These are phyloP conservation scores for Leccinum boreale DNA, from an alignment of 768 basidiomycete species.

Conservation along the genomic window DNA sequence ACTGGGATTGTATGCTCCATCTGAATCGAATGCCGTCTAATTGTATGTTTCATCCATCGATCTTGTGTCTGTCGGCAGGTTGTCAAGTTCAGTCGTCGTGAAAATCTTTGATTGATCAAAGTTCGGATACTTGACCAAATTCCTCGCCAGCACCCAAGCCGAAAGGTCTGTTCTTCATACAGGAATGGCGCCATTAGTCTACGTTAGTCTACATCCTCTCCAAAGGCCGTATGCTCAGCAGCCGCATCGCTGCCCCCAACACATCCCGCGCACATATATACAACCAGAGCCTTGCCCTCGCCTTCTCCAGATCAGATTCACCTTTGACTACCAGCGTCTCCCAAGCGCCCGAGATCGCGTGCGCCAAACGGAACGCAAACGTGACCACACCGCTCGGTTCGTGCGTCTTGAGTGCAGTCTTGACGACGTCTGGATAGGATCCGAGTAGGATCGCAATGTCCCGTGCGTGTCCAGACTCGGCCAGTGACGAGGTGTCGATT, in stretches of 20 bases:
- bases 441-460: slow-evolving; percentile 87
- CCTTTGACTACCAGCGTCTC: slow-evolving; percentile 86
- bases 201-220: slow-evolving; percentile 73
- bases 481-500: slow-evolving; percentile 66
- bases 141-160: no score
- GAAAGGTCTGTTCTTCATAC: no score
- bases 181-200: no score
- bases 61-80: not conserved
- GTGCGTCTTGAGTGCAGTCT: slow-evolving; percentile 75
- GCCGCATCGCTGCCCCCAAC: slow-evolving; percentile 78
- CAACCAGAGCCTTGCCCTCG: slow-evolving; percentile 82
- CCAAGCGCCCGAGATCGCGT: slow-evolving; percentile 91
- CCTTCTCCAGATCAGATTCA: slow-evolving; percentile 71
- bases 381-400: slow-evolving; percentile 93
- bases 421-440: slow-evolving; percentile 88
- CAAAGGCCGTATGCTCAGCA: slow-evolving; percentile 85
- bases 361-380: slow-evolving; percentile 81
- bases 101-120: not conserved
- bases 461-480: slow-evolving; percentile 66
- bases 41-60: not conserved
- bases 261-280: slow-evolving; percentile 89
- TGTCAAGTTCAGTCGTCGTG: not conserved
- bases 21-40: no score
- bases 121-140: no score
- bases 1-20: not conserved